Evolutionary conservation across 805 yeast genomes (phyloP).

Genomic region (Wickerhamiella dianesei): DNA sequence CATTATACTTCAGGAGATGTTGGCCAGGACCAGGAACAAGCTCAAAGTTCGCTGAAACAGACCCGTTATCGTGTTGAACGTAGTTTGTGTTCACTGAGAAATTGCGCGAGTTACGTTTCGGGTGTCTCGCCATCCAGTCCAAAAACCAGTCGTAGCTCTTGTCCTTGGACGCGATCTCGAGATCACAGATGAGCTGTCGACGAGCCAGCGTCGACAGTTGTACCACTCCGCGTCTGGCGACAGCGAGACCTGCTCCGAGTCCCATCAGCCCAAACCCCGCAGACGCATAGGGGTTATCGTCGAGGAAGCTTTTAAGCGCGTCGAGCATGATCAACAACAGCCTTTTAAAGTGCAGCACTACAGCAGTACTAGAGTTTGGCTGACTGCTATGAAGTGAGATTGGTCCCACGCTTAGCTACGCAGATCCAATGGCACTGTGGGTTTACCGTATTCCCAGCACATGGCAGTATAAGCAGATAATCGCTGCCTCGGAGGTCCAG

Average conservation of each 20-base stretch:
- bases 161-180: conserved; percentile 87
- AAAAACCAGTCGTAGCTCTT: conserved; percentile 90
- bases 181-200: conserved; percentile 74
- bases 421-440: too few relatives aligned
- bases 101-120: conserved; percentile 64
- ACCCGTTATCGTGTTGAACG: conserved; percentile 83
- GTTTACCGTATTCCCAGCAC: too few relatives aligned
- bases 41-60: conserved; percentile 72
- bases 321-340: conserved; percentile 5
- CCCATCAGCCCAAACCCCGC: conserved; percentile 98
- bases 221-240: conserved; percentile 55
- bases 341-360: too few relatives aligned
- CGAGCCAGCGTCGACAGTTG: conserved; percentile 55
- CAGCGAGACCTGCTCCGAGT: conserved; percentile 76
- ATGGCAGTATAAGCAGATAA: too few relatives aligned
- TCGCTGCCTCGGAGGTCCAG: too few relatives aligned
- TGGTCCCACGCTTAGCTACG: too few relatives aligned
- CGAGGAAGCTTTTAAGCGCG: conserved; percentile 22
- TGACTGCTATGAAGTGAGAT: too few relatives aligned
- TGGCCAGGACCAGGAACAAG: conserved; percentile 97
- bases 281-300: conserved; percentile 84
- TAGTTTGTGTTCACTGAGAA: conserved; percentile 79
- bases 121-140: conserved; percentile 87
- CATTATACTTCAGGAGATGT: conserved; percentile 71
- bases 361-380: too few relatives aligned